Conservation (phyloP, 129 eudicot species). For the Kitagawia praeruptora region DNA sequence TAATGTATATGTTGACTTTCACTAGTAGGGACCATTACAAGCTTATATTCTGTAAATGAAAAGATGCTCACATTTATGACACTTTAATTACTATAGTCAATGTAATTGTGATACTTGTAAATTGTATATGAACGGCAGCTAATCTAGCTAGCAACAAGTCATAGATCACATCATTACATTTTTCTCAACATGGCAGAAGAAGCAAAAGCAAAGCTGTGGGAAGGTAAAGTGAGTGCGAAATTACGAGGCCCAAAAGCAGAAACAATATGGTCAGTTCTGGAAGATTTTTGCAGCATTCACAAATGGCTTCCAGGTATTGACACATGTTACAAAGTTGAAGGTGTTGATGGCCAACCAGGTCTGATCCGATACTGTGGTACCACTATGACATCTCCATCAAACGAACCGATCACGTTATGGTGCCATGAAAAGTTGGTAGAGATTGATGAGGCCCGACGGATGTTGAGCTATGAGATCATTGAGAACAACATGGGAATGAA, state of each 20-base stretch:
- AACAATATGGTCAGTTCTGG: conserved; percentile 50
- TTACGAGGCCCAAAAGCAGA: conserved; percentile 24
- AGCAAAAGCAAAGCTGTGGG: conserved; percentile 32
- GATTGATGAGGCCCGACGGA: conserved; percentile 21
- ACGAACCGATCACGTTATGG: conserved; percentile 28
- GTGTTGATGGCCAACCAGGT: conserved; percentile 40
- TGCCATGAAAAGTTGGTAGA: conserved; percentile 30
- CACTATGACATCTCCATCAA: conserved; percentile 14
- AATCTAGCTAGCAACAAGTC: too few species aligned
- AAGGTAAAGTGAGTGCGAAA: conserved; percentile 41
- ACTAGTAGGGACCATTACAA: neutral
- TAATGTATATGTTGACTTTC: too few species aligned
- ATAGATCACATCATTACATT: neutral
- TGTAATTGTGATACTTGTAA: neutral
- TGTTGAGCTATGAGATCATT: conserved; percentile 32
- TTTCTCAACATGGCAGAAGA: conserved; percentile 23
- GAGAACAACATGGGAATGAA: conserved; percentile 38
- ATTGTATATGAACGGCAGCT: too few species aligned
- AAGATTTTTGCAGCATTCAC: conserved; percentile 56
- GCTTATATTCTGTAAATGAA: too few species aligned
- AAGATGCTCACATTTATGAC: neutral
- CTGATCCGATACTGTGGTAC: conserved; percentile 52
- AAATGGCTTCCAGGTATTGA: conserved; percentile 53
- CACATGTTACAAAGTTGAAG: conserved; percentile 43
- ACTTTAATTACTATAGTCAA: neutral